These are phyloP conservation scores for Penicillium brasilianum DNA, from an alignment of 2,329 filamentous ascomycete genomes.

Conservation along the genomic window DNA sequence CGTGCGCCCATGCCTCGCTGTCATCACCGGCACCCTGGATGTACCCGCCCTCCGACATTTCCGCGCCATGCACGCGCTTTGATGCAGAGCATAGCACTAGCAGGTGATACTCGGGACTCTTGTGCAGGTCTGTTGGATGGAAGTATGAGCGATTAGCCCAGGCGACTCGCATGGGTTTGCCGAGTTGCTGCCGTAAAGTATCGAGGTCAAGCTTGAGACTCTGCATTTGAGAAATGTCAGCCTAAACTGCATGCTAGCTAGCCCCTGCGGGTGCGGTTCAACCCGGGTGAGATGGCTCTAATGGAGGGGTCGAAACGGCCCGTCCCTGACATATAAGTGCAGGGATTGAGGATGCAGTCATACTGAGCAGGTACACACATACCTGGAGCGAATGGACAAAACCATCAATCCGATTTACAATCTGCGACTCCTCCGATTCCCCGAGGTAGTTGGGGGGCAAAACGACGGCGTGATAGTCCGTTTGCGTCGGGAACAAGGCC, in stretches of 20 bases:
- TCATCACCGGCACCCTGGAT: conserved; percentile 96
- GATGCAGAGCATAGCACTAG: conserved; percentile 88
- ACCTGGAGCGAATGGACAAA: conserved; percentile 59
- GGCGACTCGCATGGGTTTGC: conserved; percentile 74
- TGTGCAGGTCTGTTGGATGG: conserved; percentile 52
- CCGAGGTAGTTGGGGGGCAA: conserved; percentile 76
- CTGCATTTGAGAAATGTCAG: conserved; percentile 29
- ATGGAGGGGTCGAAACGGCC: neutral
- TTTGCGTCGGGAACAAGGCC: conserved; percentile 69
- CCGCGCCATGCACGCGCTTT: conserved; percentile 69
- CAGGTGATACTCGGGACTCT: conserved; percentile 65
- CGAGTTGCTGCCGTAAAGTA: conserved; percentile 60
- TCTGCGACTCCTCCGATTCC: conserved; percentile 78
- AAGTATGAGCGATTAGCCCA: conserved; percentile 77
- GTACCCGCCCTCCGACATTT: conserved; percentile 74
- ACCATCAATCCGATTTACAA: conserved; percentile 64
- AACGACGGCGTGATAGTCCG: conserved; percentile 60
- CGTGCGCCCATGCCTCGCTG: conserved; percentile 87
- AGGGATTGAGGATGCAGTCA: neutral
- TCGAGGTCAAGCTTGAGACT: conserved; percentile 66
- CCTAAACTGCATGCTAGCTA: neutral
- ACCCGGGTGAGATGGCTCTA: conserved; percentile 12
- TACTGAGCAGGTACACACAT: conserved; percentile 7
- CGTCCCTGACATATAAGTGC: conserved; percentile 4
- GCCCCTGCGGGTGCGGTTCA: neutral